Conservation (phyloP, 768 basidiomycete species). For the Macrocybe gigantea region DNA sequence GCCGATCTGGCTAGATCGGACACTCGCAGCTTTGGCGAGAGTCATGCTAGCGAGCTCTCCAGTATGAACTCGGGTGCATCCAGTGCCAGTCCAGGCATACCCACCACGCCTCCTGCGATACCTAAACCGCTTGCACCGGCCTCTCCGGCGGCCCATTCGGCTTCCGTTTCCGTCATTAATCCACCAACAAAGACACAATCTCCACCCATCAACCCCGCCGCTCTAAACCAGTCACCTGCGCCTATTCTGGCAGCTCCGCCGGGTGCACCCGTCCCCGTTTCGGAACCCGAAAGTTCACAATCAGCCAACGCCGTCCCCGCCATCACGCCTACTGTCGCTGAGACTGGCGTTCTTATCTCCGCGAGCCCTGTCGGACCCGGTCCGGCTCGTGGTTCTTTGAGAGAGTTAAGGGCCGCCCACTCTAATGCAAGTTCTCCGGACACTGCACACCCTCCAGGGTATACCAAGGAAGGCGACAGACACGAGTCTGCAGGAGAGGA, state of each 20-base stretch:
- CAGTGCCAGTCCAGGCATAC: constrained; percentile 3
- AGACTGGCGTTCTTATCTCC: constrained; percentile 68
- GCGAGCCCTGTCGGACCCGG: constrained; percentile 58
- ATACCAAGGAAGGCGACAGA: constrained; percentile 14
- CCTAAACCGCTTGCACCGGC: constrained; percentile 11
- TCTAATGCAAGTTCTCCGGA: constrained; percentile 20
- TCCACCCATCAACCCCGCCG: constrained; percentile 18
- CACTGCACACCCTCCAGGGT: constrained; percentile 19
- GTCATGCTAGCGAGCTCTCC: constrained; percentile 69
- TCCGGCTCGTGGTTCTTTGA: constrained; percentile 59
- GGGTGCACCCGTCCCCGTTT: constrained; percentile 30
- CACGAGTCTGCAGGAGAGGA: constrained; percentile 59
- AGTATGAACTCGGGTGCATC: constrained; percentile 36
- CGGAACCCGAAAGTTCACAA: constrained; percentile 11
- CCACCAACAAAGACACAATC: neutral
- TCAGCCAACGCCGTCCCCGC: constrained; percentile 22
- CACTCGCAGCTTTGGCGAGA: constrained; percentile 80
- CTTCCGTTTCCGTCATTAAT: neutral
- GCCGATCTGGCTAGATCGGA: constrained; percentile 66
- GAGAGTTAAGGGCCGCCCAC: constrained; percentile 38
- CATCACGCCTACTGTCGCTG: constrained; percentile 61
- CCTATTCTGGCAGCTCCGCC: constrained; percentile 14
- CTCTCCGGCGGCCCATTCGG: constrained; percentile 14
- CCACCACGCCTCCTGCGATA: constrained; percentile 10
- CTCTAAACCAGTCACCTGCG: constrained; percentile 13